Evolutionary conservation across 2,329 filamentous ascomycete genomes (phyloP), one percentile per base, ranked within the genome.

Genomic region (Fusarium staphyleae): DNA sequence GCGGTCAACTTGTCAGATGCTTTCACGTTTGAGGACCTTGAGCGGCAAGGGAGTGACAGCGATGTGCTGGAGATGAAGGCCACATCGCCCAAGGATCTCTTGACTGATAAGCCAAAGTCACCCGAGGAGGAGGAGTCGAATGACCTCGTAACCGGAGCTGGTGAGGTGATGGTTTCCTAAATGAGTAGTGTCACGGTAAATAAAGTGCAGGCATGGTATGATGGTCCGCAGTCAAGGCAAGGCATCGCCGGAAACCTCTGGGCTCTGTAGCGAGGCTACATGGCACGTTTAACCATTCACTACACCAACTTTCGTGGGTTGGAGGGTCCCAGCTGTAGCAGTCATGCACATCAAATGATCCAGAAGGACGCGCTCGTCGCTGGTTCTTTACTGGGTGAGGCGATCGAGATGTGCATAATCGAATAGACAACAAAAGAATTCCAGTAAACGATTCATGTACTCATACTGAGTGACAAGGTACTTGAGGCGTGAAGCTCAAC

Each of bases 1-100:
- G 84, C 85, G 3, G 82, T 87, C 56, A 87, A 87, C 63, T 71
- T 87, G 9, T 86, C 83, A 7, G 83, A 86, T 52, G 82, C 83
- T 3, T 86, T 86, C 60, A 81, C 78, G 0, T 85, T 85, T 60
- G 82, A 85, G 58, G 79, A 82, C 52, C 75, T 78, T 41, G 82
- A 86, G 62, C 78, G 78, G 42, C 76, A 80, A 50, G 75, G 75
- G 11, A 75, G 75, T 46, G 80, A 84, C 50, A 69, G 62, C 24
- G 79, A 80, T 35, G 69, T 70, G 26, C 68, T 80, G n/a, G 79
- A 83, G 60, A 81, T 78, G 76, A 81, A 78, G 67, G 53, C 67
- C 3, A 35, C 66, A 33, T 66, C 70, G 29, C 64, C 66, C 15
- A 74, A 69, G 44, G 70, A 72, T 45, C 47, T 67, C 32, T 55